phyloP scores from a whole-genome alignment of 1,284 basidiomycete genomes.

The Phellopilus nigrolimitatus region DNA sequence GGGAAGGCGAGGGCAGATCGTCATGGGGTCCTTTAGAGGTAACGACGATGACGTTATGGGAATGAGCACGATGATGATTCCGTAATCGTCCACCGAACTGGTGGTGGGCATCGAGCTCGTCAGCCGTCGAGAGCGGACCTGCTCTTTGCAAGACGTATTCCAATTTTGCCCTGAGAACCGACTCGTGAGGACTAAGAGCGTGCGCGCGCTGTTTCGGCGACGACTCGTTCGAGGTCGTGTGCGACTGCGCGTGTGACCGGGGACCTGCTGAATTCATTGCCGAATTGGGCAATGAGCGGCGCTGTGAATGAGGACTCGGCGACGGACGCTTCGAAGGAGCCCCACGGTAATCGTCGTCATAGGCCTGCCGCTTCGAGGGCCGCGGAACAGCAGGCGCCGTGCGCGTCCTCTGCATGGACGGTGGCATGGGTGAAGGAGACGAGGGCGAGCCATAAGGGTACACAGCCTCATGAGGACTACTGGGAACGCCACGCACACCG shows the following conservation, averaged over 20 bases:
- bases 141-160: slow-evolving; percentile 43
- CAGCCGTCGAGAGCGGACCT: slow-evolving; percentile 29
- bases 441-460: slow-evolving; percentile 12
- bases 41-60: slow-evolving; percentile 16
- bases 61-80: slow-evolving; percentile 13
- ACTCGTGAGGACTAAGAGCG: slow-evolving; percentile 45
- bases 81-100: background rate
- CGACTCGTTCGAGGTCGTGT: slow-evolving; percentile 9
- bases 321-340: slow-evolving; percentile 5
- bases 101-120: slow-evolving; percentile 17
- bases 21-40: slow-evolving; percentile 10
- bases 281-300: slow-evolving; percentile 18
- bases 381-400: slow-evolving; percentile 16
- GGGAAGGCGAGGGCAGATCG: slow-evolving; percentile 14
- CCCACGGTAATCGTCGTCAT: slow-evolving; percentile 6
- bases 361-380: background rate
- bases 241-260: slow-evolving; percentile 9
- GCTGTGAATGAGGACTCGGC: slow-evolving; percentile 8
- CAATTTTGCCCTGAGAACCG: slow-evolving; percentile 48
- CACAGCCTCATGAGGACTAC: slow-evolving; percentile 6
- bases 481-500: slow-evolving; percentile 1
- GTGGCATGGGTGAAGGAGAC: slow-evolving; percentile 18
- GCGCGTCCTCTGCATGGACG: slow-evolving; percentile 16
- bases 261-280: too few relatives aligned
- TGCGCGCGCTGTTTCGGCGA: slow-evolving; percentile 14